phyloP scores from a whole-genome alignment of 192 early-diverging fungal genomes.

The Coemansia sp. region DNA sequence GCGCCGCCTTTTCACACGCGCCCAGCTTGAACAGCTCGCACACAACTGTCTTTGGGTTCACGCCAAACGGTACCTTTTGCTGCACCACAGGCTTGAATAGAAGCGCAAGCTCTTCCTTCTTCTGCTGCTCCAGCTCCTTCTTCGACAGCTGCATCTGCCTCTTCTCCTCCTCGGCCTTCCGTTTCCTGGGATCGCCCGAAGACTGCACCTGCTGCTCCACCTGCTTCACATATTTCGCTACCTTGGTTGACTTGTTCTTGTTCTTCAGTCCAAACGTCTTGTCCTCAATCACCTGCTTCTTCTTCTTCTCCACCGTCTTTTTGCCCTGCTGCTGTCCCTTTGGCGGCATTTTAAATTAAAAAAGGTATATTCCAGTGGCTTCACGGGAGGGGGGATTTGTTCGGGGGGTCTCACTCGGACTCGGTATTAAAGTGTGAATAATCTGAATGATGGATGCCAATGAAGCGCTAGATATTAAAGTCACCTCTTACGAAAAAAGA shows the following conservation, averaged over 20 bases:
- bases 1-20: conserved; percentile 82
- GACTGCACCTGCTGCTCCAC: conserved; percentile 80
- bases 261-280: conserved; percentile 99
- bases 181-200: conserved; percentile 57
- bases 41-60: conserved; percentile 93
- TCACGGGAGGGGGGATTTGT: too few species aligned
- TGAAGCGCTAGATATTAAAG: too few species aligned
- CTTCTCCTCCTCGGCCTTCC: conserved; percentile 56
- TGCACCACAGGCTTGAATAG: conserved; percentile 87
- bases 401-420: too few species aligned
- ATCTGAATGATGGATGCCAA: too few species aligned
- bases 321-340: conserved; percentile 61
- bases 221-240: conserved; percentile 85
- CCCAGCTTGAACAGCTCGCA: conserved; percentile 94
- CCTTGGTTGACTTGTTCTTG: conserved; percentile 96
- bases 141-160: conserved; percentile 62
- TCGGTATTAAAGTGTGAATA: too few species aligned
- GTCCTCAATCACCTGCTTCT: conserved; percentile 87
- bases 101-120: conserved; percentile 86
- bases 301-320: conserved; percentile 65
- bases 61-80: conserved; percentile 98
- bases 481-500: too few species aligned
- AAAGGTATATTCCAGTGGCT: neutral
- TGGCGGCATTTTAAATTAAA: conserved; percentile 66
- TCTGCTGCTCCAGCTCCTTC: conserved; percentile 81